These are phyloP conservation scores for Carallia brachiata DNA, from an alignment of 345 rosid genomes.

Conservation along the genomic window DNA sequence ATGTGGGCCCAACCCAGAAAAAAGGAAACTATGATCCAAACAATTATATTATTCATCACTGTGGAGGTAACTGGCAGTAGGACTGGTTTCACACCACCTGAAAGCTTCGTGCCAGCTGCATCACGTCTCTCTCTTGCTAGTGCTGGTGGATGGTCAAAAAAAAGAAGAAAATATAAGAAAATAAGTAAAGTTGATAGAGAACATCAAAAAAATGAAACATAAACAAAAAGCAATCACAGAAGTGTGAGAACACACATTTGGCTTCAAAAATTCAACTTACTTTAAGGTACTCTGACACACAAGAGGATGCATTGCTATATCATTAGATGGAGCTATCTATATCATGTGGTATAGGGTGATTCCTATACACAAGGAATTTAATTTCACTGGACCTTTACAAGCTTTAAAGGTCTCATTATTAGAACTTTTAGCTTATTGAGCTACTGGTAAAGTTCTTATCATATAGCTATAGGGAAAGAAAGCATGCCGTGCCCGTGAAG, in stretches of 20 bases:
- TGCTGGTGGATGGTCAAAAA: not conserved
- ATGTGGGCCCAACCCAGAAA: too few species aligned
- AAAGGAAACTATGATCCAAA: not conserved
- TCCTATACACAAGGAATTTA: too few species aligned
- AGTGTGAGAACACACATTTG: not conserved
- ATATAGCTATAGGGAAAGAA: too few species aligned
- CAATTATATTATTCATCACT: slow-evolving; percentile 15
- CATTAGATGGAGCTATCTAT: too few species aligned
- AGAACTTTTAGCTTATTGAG: too few species aligned
- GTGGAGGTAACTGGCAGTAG: not conserved
- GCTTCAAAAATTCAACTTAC: not conserved
- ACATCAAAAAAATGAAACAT: not conserved
- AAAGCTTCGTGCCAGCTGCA: not conserved
- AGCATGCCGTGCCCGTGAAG: too few species aligned
- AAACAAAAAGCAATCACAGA: not conserved
- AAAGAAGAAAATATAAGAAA: not conserved
- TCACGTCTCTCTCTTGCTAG: not conserved
- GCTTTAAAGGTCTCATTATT: too few species aligned
- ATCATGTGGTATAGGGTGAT: too few species aligned
- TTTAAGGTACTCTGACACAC: too few species aligned
- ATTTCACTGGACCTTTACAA: too few species aligned
- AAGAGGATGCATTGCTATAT: too few species aligned
- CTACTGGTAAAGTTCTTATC: too few species aligned
- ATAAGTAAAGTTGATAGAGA: not conserved
- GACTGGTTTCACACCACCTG: not conserved